Evolutionary conservation across 2,329 filamentous ascomycete species (phyloP).

Genomic region (Trichoderma sp.): DNA sequence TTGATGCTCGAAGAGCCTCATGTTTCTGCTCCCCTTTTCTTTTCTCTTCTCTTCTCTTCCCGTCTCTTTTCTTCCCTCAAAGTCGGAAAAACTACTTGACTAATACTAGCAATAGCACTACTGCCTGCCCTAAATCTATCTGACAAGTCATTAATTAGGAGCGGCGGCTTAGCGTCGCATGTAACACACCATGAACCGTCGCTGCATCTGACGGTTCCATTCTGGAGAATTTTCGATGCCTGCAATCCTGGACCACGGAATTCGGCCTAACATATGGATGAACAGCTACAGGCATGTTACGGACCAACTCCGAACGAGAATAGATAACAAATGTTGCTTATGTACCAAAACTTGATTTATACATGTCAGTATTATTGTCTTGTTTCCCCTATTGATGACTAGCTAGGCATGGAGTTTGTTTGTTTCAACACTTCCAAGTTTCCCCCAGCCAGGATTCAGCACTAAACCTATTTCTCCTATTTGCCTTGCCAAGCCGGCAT

Average conservation of each 20-base stretch:
- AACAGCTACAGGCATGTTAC: background rate
- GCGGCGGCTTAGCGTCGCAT: background rate
- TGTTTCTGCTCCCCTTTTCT: background rate
- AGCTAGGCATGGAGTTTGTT: background rate
- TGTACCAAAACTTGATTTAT: background rate
- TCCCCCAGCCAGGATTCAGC: background rate
- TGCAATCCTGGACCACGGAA: background rate
- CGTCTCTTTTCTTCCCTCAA: background rate
- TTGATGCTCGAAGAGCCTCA: background rate
- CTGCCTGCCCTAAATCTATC: background rate
- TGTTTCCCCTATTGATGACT: background rate
- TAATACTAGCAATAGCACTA: background rate
- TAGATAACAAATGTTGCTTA: background rate
- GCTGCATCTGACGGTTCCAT: background rate
- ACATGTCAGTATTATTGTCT: background rate
- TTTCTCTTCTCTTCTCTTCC: background rate
- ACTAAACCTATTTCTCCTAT: background rate
- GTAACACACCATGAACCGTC: background rate
- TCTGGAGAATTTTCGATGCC: background rate
- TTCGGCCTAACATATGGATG: background rate
- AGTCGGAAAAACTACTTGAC: background rate
- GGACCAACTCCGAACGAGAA: background rate
- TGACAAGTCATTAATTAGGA: background rate
- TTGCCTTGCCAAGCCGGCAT: background rate
- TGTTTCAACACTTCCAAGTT: background rate